These are phyloP conservation scores for Septoria linicola DNA, from an alignment of 2,329 filamentous ascomycete genomes.

Conservation along the genomic window DNA sequence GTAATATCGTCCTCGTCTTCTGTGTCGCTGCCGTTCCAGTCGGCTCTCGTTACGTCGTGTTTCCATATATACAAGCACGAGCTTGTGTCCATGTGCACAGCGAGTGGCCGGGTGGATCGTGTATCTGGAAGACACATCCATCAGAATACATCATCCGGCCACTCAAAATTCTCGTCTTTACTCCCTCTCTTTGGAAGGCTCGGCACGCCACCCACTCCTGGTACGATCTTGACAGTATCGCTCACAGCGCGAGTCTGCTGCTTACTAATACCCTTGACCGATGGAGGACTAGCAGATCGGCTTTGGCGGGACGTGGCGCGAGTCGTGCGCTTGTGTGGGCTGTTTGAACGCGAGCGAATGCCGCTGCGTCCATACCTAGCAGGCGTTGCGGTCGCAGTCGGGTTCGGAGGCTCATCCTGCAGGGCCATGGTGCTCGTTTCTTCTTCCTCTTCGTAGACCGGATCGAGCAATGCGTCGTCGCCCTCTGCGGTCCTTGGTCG, in stretches of 20 bases:
- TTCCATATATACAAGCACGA: too few species aligned
- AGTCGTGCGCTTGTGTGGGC: constrained; percentile 29
- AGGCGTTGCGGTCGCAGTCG: constrained; percentile 35
- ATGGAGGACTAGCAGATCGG: constrained; percentile 26
- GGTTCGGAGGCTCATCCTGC: constrained; percentile 31
- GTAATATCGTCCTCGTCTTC: too few species aligned
- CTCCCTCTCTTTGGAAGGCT: constrained; percentile 18
- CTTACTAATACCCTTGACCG: background rate
- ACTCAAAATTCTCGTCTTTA: constrained; percentile 16
- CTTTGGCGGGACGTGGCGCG: constrained; percentile 22
- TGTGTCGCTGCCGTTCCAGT: too few species aligned
- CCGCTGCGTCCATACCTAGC: constrained; percentile 27
- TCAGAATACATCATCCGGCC: constrained; percentile 21
- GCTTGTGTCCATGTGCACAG: too few species aligned
- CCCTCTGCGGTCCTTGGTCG: constrained; percentile 23
- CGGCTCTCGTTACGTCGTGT: too few species aligned
- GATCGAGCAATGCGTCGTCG: constrained; percentile 33
- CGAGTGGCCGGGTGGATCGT: too few species aligned
- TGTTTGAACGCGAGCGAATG: constrained; percentile 28
- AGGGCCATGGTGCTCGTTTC: constrained; percentile 24
- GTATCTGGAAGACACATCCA: background rate
- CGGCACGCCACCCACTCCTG: constrained; percentile 28
- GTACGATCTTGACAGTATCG: constrained; percentile 25
- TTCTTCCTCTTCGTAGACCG: constrained; percentile 39
- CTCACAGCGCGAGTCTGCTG: constrained; percentile 7